Base-by-base conservation (phyloP, 2,329 filamentous ascomycete species). In the Fusarium pininemorale region DNA sequence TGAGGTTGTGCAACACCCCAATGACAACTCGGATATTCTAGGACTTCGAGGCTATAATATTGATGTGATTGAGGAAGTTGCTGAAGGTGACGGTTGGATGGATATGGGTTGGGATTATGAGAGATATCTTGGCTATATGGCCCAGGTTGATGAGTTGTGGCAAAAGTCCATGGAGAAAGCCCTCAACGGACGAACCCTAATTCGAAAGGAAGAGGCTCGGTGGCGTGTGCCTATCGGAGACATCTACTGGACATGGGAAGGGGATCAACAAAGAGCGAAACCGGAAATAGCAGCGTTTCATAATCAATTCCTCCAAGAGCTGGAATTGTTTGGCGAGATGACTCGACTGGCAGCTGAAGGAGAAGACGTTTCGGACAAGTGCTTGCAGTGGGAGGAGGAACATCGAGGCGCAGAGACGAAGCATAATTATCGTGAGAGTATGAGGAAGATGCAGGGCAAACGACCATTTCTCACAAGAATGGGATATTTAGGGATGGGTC, bases 1-100 rank as follows among this genome's bases (percentile, higher is more conserved):
- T 13, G 30, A 45, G 4, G 6, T 28, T 0, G 4, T 53, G 0
- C 12, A 45, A 5, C 5, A 14, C 11, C 2, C 10, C 1, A 35
- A 15, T 8, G 3, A 13, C 0, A 7, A 39, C 9, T 4, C 9
- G 5, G 14, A 16, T 7, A 11, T 41, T 11, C 12, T 65, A 1
- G 63, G 63, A 7, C 47, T 66, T 8, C 6, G 12, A 11, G 63
- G 63, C 4, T 47, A 53, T 7, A 14, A 2, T 5, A 32, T 65
- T 11, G 63, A 54, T 22, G 4, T 35, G 4, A 47, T 65, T 1
- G 63, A 54, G 26, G 30, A 6, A 7, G n/a, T 63, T 9, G 32
- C 57, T 0, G 0, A 26, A 37, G 39, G 57, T 3, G 28, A 24
- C 12, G 63, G 15, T 4, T 65, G 57, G 57, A 12, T 1, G 22